phyloP scores from a whole-genome alignment of 2,329 filamentous ascomycete genomes.

The Westerdykella aurantiaca region DNA sequence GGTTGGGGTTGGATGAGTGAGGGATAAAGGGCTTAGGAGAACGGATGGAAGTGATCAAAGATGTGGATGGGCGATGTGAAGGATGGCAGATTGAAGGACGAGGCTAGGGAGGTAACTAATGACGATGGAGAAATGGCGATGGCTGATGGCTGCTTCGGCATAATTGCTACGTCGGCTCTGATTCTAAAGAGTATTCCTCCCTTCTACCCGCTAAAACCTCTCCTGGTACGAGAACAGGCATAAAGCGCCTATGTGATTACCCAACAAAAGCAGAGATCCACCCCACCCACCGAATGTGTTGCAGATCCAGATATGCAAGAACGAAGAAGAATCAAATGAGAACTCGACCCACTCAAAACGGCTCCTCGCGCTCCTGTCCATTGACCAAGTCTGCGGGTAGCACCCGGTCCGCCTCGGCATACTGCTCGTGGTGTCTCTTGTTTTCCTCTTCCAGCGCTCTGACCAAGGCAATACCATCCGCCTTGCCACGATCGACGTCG shows the following conservation, averaged over 20 bases:
- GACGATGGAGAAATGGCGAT: too few species aligned
- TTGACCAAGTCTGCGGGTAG: slow-evolving; percentile 11
- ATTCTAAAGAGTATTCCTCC: too few species aligned
- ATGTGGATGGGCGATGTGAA: background rate
- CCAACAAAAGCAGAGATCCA: background rate
- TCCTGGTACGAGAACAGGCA: too few species aligned
- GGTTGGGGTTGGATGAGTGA: slow-evolving; percentile 32
- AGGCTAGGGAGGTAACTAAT: too few species aligned
- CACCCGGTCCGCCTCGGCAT: slow-evolving; percentile 2
- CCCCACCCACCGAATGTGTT: background rate
- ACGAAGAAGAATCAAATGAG: too few species aligned
- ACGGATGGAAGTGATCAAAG: background rate
- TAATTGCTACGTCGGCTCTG: too few species aligned
- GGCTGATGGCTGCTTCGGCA: too few species aligned
- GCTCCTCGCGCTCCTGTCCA: slow-evolving; percentile 10
- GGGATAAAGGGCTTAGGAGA: too few species aligned
- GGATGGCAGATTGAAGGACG: slow-evolving; percentile 1
- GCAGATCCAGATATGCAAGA: background rate
- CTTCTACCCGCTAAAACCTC: too few species aligned
- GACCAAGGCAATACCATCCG: slow-evolving; percentile 39
- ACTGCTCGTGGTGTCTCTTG: slow-evolving; percentile 5
- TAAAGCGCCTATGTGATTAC: background rate
- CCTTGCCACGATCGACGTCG: slow-evolving; percentile 60
- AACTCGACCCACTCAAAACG: background rate
- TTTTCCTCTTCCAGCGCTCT: slow-evolving; percentile 30